Percentiles rank a stretch among this genome's conserved stretches.
Evolutionary conservation across 148 eudicot genomes (phyloP).

Genomic region (Spergularia marina): DNA sequence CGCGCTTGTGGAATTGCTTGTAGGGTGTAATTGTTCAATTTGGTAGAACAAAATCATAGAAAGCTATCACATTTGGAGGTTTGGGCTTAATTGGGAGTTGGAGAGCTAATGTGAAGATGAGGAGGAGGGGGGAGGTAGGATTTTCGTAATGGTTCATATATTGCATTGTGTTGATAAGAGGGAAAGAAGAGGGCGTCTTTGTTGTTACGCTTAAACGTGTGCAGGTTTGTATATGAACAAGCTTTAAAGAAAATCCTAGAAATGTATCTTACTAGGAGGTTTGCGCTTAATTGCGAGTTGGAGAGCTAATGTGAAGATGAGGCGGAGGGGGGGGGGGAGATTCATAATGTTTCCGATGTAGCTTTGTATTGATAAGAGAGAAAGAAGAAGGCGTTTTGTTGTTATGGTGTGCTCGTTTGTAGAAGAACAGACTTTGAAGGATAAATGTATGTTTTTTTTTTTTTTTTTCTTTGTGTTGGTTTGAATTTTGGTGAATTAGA

Average conservation of each 20-base stretch:
- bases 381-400: no score
- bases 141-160: neutral
- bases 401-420: neutral
- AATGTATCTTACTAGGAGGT: neutral
- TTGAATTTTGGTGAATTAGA: neutral
- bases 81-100: neutral
- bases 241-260: neutral
- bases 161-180: neutral
- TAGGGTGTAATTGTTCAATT: no score
- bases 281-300: neutral
- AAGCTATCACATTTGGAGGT: neutral
- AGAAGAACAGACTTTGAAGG: neutral
- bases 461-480: neutral
- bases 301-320: neutral
- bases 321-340: neutral
- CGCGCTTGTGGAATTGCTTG: neutral
- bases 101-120: neutral
- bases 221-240: neutral
- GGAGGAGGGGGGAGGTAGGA: neutral
- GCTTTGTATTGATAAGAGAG: neutral
- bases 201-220: no score
- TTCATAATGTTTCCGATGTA: neutral
- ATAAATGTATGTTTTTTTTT: neutral
- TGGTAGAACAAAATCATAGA: neutral
- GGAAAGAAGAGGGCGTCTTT: neutral